Evolutionary conservation across 495 filamentous ascomycete species (phyloP), one percentile per base, ranked within the genome.

Genomic region (Saxispiralis lemnorum): DNA sequence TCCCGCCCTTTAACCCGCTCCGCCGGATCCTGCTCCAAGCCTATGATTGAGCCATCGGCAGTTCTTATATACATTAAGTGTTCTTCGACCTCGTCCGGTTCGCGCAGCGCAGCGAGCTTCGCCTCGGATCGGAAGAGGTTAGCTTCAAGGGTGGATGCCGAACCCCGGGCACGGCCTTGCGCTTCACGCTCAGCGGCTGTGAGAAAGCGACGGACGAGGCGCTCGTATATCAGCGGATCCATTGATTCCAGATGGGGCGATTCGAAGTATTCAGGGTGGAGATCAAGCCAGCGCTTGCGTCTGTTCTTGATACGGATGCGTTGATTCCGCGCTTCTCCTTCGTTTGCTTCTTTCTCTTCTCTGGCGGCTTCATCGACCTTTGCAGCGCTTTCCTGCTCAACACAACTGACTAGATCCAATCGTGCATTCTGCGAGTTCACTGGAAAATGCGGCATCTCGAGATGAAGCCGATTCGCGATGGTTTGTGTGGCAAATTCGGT

Each of bases 181-280:
- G 66, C 70, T 57, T 84, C 78, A 41, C 81, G 69, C 62, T 92
- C 83, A 12, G 69, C 66, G 12, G 78, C 57, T 2, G 74, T 75
- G 41, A 83, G 82, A 59, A 86, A 87, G 47, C 77, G 78, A 35
- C 81, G 76, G 52, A 92, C 73, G 12, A 86, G 66, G 42, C 73
- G 71, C 56, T 88, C 82, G 63, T 92, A 86, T 35, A 85, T 69
- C 17, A 87, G 64, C 0, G 83, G 81, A 59, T 86, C 81, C 80
- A 62, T 39, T 49, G 48, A 41, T 60, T 78, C 74, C 49, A 77
- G 71, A 47, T 68, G 63, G 39, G 71, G 60, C 55, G 67, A 36
- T 7, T 39, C 64, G 57, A 77, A 78, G 61, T 81, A 81, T 44
- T 75, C 70, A 36, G 73, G 72, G 50, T 79, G 69, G 16, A 61